These are phyloP conservation scores for Phaeosphaeria sp. DNA, from an alignment of 2,329 filamentous ascomycete species.

Conservation along the genomic window DNA sequence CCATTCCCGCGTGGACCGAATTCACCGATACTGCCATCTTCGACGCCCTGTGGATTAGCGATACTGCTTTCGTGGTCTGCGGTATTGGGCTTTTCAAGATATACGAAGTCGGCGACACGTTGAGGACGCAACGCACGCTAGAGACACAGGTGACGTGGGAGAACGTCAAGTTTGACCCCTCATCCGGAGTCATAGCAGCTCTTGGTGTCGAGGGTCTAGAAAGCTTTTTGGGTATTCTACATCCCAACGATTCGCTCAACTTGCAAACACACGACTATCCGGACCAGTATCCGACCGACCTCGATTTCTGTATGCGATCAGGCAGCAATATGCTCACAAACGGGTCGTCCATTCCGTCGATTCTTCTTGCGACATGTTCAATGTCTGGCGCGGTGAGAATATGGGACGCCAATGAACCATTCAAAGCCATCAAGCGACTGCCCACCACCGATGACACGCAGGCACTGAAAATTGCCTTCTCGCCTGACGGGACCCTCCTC, in stretches of 20 bases:
- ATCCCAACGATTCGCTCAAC: conserved; percentile 39
- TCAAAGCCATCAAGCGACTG: conserved; percentile 38
- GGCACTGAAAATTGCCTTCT: conserved; percentile 53
- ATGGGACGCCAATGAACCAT: conserved; percentile 50
- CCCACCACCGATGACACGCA: conserved; percentile 41
- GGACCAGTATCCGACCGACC: conserved; percentile 47
- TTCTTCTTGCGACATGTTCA: conserved; percentile 50
- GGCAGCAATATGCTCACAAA: conserved; percentile 20
- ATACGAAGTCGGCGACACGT: conserved; percentile 42
- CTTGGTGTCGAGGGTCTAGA: conserved; percentile 35
- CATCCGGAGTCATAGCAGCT: conserved; percentile 50
- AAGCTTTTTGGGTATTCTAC: conserved; percentile 45
- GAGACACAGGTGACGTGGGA: conserved; percentile 46
- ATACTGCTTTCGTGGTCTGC: conserved; percentile 53
- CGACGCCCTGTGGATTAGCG: conserved; percentile 54
- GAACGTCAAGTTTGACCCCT: conserved; percentile 48
- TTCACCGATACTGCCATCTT: conserved; percentile 51
- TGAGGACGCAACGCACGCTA: conserved; percentile 39
- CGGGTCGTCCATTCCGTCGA: conserved; percentile 27
- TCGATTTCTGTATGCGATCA: conserved; percentile 49
- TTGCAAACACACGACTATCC: conserved; percentile 42
- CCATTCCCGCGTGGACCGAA: conserved; percentile 50
- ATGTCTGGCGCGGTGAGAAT: conserved; percentile 50
- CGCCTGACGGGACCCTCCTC: conserved; percentile 51
- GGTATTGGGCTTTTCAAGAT: conserved; percentile 50